Conservation (phyloP, 1,139 yeast species). For the Saccharomyces uvarum region DNA sequence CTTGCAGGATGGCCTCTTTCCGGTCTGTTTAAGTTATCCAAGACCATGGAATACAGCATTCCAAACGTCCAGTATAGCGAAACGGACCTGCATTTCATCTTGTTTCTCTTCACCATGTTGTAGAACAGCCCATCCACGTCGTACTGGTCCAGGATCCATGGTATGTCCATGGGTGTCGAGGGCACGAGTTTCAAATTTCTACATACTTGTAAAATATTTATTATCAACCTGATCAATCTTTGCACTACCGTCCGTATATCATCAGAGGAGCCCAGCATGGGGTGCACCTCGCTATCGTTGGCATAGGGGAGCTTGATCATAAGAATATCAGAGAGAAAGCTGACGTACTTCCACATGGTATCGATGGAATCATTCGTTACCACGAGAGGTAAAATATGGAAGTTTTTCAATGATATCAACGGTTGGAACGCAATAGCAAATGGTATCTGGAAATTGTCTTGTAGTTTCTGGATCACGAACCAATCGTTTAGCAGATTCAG, state of each 20-base stretch:
- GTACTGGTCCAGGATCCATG: slow-evolving; percentile 15
- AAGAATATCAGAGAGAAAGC: slow-evolving; percentile 11
- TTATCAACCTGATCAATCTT: slow-evolving; percentile 13
- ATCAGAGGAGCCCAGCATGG: slow-evolving; percentile 8
- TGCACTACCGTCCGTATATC: neutral
- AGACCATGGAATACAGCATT: neutral
- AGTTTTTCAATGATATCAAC: slow-evolving; percentile 20
- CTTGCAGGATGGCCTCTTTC: neutral
- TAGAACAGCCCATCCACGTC: slow-evolving; percentile 24
- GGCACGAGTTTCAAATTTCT: slow-evolving; percentile 14
- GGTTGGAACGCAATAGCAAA: slow-evolving; percentile 24
- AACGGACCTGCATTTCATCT: slow-evolving; percentile 7
- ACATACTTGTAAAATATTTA: slow-evolving; percentile 15
- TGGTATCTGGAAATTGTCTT: slow-evolving; percentile 19
- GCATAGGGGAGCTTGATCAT: slow-evolving; percentile 12
- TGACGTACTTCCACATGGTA: slow-evolving; percentile 19
- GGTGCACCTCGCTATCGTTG: slow-evolving; percentile 5
- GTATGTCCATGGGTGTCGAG: slow-evolving; percentile 9
- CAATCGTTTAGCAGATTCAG: slow-evolving; percentile 15
- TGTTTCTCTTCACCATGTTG: slow-evolving; percentile 10
- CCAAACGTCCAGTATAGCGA: neutral
- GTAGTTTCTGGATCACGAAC: slow-evolving; percentile 16
- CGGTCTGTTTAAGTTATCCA: neutral
- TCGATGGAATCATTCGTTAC: slow-evolving; percentile 15
- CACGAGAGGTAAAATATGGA: slow-evolving; percentile 13